A percentile compares a stretch with the other conserved stretches of the same genome.
phyloP scores from a whole-genome alignment of 2,329 filamentous ascomycete species.

The Ophiosphaerella korrae region DNA sequence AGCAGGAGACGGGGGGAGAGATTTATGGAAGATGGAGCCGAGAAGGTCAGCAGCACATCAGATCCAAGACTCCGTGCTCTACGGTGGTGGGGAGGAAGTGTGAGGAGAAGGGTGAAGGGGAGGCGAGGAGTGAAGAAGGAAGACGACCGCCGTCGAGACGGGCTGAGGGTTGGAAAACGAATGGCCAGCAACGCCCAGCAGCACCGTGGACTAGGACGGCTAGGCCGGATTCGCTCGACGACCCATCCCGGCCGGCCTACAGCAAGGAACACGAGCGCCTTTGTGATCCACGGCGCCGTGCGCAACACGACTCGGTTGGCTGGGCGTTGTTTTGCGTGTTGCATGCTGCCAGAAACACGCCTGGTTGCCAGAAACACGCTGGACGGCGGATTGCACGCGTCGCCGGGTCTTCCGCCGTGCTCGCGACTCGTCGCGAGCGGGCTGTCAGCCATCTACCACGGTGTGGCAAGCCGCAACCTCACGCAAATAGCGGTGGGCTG shows the following conservation, averaged over 20 bases:
- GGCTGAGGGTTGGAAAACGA: conserved; percentile 43
- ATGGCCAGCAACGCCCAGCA: conserved; percentile 39
- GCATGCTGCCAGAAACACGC: conserved; percentile 42
- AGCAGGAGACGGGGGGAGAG: conserved; percentile 39
- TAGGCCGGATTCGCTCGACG: conserved; percentile 20
- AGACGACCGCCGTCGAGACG: conserved; percentile 38
- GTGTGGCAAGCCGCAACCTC: background rate
- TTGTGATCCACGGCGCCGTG: conserved; percentile 15
- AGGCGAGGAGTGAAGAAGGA: conserved; percentile 26
- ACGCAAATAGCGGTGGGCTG: background rate
- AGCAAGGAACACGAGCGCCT: conserved; percentile 41
- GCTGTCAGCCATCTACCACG: background rate
- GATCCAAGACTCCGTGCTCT: conserved; percentile 47
- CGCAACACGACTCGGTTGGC: conserved; percentile 26
- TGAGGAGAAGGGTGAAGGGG: conserved; percentile 31
- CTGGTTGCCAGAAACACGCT: conserved; percentile 41
- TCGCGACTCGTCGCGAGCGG: too few species aligned
- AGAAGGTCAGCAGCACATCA: conserved; percentile 46
- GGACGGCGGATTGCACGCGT: conserved; percentile 25
- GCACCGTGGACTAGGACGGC: conserved; percentile 14
- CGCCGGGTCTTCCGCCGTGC: conserved; percentile 24
- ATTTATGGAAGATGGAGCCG: conserved; percentile 44
- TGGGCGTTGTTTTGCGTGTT: conserved; percentile 30
- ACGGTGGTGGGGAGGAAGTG: conserved; percentile 40
- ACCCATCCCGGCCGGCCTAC: conserved; percentile 24